Base-by-base conservation (phyloP, 148 eudicot species). In the Amaranthus palmeri region DNA sequence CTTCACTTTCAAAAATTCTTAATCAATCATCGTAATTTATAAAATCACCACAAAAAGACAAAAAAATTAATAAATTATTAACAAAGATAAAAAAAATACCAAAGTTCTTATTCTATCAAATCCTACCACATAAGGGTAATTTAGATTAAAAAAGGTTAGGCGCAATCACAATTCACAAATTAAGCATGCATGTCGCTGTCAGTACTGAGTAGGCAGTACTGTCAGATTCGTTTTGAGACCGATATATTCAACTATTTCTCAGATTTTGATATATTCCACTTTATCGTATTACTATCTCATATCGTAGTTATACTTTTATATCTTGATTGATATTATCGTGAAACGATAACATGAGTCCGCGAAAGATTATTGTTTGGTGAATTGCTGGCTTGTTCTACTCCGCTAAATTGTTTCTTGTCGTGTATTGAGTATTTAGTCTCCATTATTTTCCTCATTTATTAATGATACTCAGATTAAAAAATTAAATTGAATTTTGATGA, bases 181-280 rank as follows among this genome's bases (percentile, higher is more conserved):
- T 15, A 64, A 64, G 68, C 68, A 65, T 65, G 68, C 68, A 46
- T 65, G 68, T 65, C n/a, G 52, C 53, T 65, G 68, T 65, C 68
- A 65, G 3, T 65, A 25, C 36, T 25, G 36, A 25, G 36, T 25
- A 25, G 36, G 36, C 36, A 25, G 36, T 25, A 25, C 36, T 65
- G 68, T 15, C n/a, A 42, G 6, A 65, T 15, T 36, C 15, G 44
- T 43, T n/a, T 10, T 63, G 13, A n/a, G 45, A 63, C 36, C 50
- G 67, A 43, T 42, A 61, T 10, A 12, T 42, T 61, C 17, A 12
- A 54, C 58, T 12, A 54, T 17, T 54, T 4, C 10, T 7, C 56
- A 3, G 56, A 54, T 14, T 11, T 2, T 14, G 44, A 44, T 13
- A n/a, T 45, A 6, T n/a, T 2, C 17, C 40, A n/a, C 3, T 14